A percentile compares a stretch with the other conserved stretches of the same genome.
Evolutionary conservation across 805 yeast species (phyloP).

Genomic region (Saturnispora zaruensis): DNA sequence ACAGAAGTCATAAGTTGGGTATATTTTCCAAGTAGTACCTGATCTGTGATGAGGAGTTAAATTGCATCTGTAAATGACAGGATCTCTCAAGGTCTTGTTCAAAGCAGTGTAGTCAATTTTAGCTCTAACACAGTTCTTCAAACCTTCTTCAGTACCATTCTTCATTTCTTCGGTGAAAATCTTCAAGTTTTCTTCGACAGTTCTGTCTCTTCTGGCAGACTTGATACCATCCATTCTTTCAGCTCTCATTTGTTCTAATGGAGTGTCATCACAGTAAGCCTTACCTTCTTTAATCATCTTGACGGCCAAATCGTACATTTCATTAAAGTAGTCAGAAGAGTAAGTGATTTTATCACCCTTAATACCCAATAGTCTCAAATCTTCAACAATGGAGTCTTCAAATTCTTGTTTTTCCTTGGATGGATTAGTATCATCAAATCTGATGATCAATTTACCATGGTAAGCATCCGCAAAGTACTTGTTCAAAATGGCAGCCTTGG

Average conservation of each 20-base stretch:
- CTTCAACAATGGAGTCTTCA: constrained; percentile 90
- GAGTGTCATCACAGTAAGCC: constrained; percentile 97
- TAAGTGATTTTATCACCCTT: constrained; percentile 83
- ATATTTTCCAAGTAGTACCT: constrained; percentile 86
- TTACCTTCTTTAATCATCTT: constrained; percentile 89
- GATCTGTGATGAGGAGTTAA: constrained; percentile 97
- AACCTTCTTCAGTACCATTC: constrained; percentile 87
- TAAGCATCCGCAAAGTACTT: constrained; percentile 93
- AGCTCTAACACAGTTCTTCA: constrained; percentile 90
- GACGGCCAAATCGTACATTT: constrained; percentile 82
- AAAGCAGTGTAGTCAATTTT: constrained; percentile 86
- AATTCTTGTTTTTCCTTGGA: constrained; percentile 92
- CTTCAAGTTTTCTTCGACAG: constrained; percentile 83
- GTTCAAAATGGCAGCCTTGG: constrained; percentile 94
- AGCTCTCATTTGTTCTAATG: constrained; percentile 91
- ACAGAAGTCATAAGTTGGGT: constrained; percentile 98
- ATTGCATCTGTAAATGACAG: constrained; percentile 96
- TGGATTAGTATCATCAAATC: constrained; percentile 98
- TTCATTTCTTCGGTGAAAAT: constrained; percentile 89
- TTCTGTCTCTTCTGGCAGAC: constrained; percentile 83
- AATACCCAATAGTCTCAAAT: constrained; percentile 81
- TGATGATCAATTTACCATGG: constrained; percentile 91
- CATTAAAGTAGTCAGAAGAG: constrained; percentile 88
- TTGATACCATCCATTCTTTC: constrained; percentile 98
- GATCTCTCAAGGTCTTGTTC: constrained; percentile 95